Evolutionary conservation across 495 filamentous ascomycete genomes (phyloP), one percentile per base, ranked within the genome.

Genomic region (Tuber brumale): DNA sequence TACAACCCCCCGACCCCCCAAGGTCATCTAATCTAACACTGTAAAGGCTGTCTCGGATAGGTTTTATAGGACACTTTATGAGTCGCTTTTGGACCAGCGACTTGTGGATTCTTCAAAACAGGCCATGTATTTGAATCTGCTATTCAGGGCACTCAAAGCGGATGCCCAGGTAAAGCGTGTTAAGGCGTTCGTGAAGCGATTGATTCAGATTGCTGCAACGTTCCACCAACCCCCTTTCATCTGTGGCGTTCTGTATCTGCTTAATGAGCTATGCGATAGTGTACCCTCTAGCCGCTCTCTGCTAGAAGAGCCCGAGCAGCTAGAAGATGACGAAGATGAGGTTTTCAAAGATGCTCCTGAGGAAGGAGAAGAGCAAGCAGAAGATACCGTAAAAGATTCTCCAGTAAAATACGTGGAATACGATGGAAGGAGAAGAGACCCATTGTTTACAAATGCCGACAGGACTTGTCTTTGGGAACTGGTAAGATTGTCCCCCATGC

Each of bases 61-160:
- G 69, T 98, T 97, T 85, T 97, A 97, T 84, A 88, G 94, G 45
- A 97, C 94, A 5, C 86, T 99, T 37, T 99, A 99, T 82, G 95
- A 98, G 83, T 97, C 94, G 6, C 88, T 99, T 12, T 86, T 98
- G 16, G 95, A 99, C 80, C 93, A 93, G 9, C 90, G 95, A 23
- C 89, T 99, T 3, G 85, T 93, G 61, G 92, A 88, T 3, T 96
- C 95, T 18, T 98, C 96, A 21, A 98, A 98, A 84, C 96, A 99
- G 82, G 90, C 94, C 1, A 86, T 99, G 74, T 98, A 97, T 81
- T 88, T 99, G 70, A 98, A 99, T 81, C 87, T 99, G 0, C 85
- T 99, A 1, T 97, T 92, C 87, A 90, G 92, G 76, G 88, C 94
- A 14, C 85, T 99, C 74, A 97, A 94, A 86, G 89, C 90, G 12